Conservation (phyloP, 2,329 filamentous ascomycete genomes). For the Penicillium olsonii region DNA sequence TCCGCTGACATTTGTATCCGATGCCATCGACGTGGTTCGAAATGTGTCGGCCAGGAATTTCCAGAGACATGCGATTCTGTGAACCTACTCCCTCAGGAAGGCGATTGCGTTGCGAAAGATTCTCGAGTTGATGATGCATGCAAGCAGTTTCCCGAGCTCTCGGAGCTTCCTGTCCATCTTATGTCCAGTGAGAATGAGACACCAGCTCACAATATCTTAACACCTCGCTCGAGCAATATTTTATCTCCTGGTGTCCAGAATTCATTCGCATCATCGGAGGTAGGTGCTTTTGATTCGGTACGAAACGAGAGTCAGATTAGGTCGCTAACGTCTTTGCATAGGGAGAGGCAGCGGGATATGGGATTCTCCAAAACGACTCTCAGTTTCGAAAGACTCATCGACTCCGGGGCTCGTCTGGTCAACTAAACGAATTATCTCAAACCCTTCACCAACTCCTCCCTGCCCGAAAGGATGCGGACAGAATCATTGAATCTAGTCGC, state of each 20-base stretch:
- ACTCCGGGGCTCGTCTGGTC: not conserved
- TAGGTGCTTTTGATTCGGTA: not conserved
- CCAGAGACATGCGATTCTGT: conserved; percentile 23
- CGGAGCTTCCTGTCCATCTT: not conserved
- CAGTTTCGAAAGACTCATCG: not conserved
- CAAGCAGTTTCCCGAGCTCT: not conserved
- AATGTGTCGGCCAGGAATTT: conserved; percentile 54
- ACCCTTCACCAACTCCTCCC: not conserved
- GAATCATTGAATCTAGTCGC: not conserved
- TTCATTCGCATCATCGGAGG: not conserved
- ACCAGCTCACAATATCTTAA: not conserved
- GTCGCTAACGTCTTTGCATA: not conserved
- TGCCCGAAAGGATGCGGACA: not conserved
- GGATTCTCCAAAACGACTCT: not conserved
- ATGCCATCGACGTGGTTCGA: conserved; percentile 17
- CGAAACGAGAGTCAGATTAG: not conserved
- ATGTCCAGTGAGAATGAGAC: not conserved
- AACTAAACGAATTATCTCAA: not conserved
- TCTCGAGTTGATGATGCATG: not conserved
- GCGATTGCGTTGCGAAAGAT: not conserved
- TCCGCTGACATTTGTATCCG: conserved; percentile 13
- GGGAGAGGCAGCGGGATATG: not conserved
- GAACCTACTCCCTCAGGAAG: not conserved
- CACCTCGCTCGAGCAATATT: not conserved
- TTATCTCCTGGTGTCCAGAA: not conserved